Evolutionary conservation across 441 rosid species (phyloP).

Genomic region (Erodium trifolium): DNA sequence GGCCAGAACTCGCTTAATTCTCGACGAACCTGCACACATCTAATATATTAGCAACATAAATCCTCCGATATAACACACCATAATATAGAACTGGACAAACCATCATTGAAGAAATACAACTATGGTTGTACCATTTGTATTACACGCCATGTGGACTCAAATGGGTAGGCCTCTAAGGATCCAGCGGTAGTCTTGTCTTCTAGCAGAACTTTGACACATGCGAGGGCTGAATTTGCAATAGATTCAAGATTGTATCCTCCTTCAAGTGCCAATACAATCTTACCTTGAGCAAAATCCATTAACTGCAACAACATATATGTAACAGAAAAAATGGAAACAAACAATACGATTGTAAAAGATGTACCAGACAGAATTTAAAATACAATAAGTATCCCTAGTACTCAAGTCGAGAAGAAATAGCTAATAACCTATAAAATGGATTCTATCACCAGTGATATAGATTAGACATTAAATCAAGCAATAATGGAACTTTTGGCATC

Average conservation of each 20-base stretch:
- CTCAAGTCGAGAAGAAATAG: constrained; percentile 6
- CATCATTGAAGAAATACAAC: constrained; percentile 13
- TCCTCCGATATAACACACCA: background rate
- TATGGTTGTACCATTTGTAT: constrained; percentile 51
- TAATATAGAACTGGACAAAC: background rate
- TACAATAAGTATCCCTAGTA: background rate
- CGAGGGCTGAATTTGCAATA: constrained; percentile 72
- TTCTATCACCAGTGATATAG: no score
- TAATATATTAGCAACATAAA: constrained; percentile 7
- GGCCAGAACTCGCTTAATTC: constrained; percentile 65
- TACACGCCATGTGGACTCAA: constrained; percentile 81
- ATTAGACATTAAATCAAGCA: background rate
- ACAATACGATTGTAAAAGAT: background rate
- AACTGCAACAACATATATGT: constrained; percentile 34
- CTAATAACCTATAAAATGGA: background rate
- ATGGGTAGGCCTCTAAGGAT: constrained; percentile 62
- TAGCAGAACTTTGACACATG: constrained; percentile 77
- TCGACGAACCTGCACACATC: constrained; percentile 55
- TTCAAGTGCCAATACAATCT: constrained; percentile 79
- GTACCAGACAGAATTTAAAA: constrained; percentile 1
- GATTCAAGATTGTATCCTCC: constrained; percentile 94
- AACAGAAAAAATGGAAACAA: background rate
- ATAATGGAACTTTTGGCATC: background rate
- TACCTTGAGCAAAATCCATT: constrained; percentile 76
- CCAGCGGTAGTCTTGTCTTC: constrained; percentile 41